Base-by-base conservation (phyloP, 1,139 yeast genomes). In the Hansenula lynferdii region DNA sequence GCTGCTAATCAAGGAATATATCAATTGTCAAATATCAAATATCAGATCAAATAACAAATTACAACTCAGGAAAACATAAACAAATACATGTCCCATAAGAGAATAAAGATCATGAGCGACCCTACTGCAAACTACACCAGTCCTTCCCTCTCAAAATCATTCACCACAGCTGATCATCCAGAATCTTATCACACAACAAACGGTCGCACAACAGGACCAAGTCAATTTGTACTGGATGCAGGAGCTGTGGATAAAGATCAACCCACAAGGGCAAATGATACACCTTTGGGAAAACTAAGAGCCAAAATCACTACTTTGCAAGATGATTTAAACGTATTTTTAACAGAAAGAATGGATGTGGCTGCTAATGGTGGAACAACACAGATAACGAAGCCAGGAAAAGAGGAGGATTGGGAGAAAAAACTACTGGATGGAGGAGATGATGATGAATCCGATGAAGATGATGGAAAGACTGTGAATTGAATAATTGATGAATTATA, bases 121-220 rank as follows among this genome's bases (percentile, higher is more conserved):
- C 30, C 48, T n/a, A n/a, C n/a, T n/a, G n/a, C n/a, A n/a, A n/a
- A n/a, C n/a, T n/a, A n/a, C n/a, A n/a, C n/a, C n/a, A n/a, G n/a
- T n/a, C n/a, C n/a, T n/a, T n/a, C n/a, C n/a, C n/a, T n/a, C n/a
- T n/a, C n/a, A n/a, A n/a, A n/a, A n/a, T n/a, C n/a, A n/a, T 42
- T 45, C 38, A 29, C 41, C 8, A 44, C 38, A 11, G 12, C 16
- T 1, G 26, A 31, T 8, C 26, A 35, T 5, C 15, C 27, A 20
- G 17, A 34, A 10, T 75, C 30, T 4, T 32, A 43, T n/a, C 77
- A 75, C 43, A 64, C 79, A 7, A 80, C 89, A 1, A 61, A 72
- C 39, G 90, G 92, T 10, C 67, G 58, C 38, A 82, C 90, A 1
- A 80, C 87, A 0, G 86, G 85, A 16, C 84, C 86, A 2, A 81